Conservation (phyloP, 1,284 basidiomycete genomes). For the Trichosporon sp. region DNA sequence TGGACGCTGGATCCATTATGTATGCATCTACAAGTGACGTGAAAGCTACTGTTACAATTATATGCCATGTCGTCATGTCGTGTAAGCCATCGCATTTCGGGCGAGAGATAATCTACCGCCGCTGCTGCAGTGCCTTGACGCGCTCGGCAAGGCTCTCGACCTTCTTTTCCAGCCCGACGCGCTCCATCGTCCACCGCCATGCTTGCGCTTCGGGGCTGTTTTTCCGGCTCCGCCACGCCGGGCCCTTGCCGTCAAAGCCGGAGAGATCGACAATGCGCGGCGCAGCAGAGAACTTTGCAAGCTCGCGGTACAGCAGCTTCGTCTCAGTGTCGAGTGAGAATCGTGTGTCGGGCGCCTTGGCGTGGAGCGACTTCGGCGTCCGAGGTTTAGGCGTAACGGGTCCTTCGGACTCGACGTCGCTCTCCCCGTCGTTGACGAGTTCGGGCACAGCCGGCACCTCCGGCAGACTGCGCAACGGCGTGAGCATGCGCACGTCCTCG, state of each 20-base stretch:
- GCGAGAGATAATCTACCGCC: not conserved
- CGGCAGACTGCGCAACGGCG: slow-evolving; percentile 50
- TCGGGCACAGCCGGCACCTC: slow-evolving; percentile 13
- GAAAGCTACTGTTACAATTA: not conserved
- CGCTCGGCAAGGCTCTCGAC: slow-evolving; percentile 57
- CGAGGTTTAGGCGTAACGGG: slow-evolving; percentile 17
- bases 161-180: slow-evolving; percentile 60
- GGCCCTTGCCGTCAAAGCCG: slow-evolving; percentile 34
- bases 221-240: slow-evolving; percentile 66
- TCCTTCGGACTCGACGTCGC: slow-evolving; percentile 15
- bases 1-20: too few relatives aligned
- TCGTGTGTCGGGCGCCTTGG: slow-evolving; percentile 46
- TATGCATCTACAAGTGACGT: not conserved
- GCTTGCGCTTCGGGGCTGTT: slow-evolving; percentile 73
- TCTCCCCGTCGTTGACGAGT: slow-evolving; percentile 32
- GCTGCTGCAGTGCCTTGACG: slow-evolving; percentile 9
- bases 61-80: not conserved
- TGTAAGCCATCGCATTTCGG: not conserved
- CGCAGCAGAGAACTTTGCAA: slow-evolving; percentile 70
- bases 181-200: slow-evolving; percentile 65
- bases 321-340: slow-evolving; percentile 69
- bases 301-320: slow-evolving; percentile 72
- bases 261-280: slow-evolving; percentile 78
- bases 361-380: slow-evolving; percentile 16
- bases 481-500: slow-evolving; percentile 69